Percentiles rank a stretch among this genome's conserved stretches.
Evolutionary conservation across 2,329 filamentous ascomycete species (phyloP).

Genomic region (Drechslerella dactyloides): DNA sequence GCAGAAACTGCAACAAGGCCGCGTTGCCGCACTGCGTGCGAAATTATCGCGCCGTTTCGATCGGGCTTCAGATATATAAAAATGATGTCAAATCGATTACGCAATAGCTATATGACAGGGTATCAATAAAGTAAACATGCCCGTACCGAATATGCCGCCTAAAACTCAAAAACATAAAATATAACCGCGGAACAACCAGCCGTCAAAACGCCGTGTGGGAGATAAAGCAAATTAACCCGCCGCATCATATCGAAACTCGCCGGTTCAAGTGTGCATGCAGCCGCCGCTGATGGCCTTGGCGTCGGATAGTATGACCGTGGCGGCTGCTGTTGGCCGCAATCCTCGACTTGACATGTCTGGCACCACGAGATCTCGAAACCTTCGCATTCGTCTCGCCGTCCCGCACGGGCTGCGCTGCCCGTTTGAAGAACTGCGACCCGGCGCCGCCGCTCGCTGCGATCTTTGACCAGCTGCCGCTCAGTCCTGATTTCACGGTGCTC

Average conservation of each 20-base stretch:
- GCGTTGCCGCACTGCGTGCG: neutral
- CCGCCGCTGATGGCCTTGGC: slow-evolving; percentile 4
- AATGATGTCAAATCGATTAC: neutral
- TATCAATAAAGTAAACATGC: neutral
- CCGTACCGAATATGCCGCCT: neutral
- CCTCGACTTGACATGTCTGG: neutral
- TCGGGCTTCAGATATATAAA: neutral
- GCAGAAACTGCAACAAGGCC: slow-evolving; percentile 1
- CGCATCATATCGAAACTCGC: neutral
- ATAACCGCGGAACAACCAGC: neutral
- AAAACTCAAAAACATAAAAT: neutral
- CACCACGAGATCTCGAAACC: slow-evolving; percentile 1
- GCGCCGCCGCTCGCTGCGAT: slow-evolving; percentile 6
- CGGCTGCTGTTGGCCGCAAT: neutral
- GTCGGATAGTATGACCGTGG: slow-evolving; percentile 6
- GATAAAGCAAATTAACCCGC: neutral
- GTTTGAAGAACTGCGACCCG: slow-evolving; percentile 23
- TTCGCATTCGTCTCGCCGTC: neutral
- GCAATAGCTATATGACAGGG: neutral
- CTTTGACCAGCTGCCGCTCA: slow-evolving; percentile 16
- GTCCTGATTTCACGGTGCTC: slow-evolving; percentile 11
- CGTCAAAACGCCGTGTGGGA: neutral
- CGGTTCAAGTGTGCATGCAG: neutral
- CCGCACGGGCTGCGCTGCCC: slow-evolving; percentile 5
- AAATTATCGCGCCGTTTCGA: neutral